phyloP scores from a whole-genome alignment of 2,329 filamentous ascomycete species.

The Scedosporium apiospermum region DNA sequence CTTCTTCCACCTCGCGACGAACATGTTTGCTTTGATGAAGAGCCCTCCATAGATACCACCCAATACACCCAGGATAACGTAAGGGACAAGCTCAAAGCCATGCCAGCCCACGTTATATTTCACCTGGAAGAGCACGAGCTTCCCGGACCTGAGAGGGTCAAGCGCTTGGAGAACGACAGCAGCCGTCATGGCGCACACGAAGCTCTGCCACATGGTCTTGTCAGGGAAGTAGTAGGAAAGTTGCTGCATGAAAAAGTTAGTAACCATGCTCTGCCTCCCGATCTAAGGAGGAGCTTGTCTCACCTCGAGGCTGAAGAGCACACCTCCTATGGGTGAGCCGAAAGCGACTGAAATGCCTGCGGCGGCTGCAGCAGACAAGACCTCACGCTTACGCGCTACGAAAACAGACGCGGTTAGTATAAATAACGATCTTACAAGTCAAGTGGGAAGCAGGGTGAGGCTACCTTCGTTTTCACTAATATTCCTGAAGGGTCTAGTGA shows the following conservation, averaged over 20 bases:
- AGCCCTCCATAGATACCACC: conserved; percentile 92
- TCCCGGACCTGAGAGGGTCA: conserved; percentile 90
- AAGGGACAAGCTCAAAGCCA: conserved; percentile 85
- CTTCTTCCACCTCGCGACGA: conserved; percentile 71
- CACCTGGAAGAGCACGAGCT: conserved; percentile 92
- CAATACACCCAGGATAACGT: conserved; percentile 73
- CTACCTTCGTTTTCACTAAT: conserved; percentile 81
- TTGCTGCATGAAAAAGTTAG: conserved; percentile 43
- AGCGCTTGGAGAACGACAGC: conserved; percentile 86
- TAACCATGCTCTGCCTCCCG: not conserved
- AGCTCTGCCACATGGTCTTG: conserved; percentile 99
- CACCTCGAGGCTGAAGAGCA: conserved; percentile 89
- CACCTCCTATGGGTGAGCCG: conserved; percentile 86
- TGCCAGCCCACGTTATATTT: conserved; percentile 90
- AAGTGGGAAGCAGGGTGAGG: conserved; percentile 8
- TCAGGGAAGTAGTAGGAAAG: conserved; percentile 96
- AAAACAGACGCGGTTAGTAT: not conserved
- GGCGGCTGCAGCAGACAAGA: conserved; percentile 84
- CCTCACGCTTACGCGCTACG: conserved; percentile 79
- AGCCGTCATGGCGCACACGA: conserved; percentile 98
- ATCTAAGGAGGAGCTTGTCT: conserved; percentile 7
- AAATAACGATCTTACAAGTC: not conserved
- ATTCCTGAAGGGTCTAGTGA: conserved; percentile 78
- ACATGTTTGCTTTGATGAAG: conserved; percentile 93
- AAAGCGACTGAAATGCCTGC: conserved; percentile 92